Evolutionary conservation across 495 filamentous ascomycete genomes (phyloP).

Genomic region (Daldinia childiae): DNA sequence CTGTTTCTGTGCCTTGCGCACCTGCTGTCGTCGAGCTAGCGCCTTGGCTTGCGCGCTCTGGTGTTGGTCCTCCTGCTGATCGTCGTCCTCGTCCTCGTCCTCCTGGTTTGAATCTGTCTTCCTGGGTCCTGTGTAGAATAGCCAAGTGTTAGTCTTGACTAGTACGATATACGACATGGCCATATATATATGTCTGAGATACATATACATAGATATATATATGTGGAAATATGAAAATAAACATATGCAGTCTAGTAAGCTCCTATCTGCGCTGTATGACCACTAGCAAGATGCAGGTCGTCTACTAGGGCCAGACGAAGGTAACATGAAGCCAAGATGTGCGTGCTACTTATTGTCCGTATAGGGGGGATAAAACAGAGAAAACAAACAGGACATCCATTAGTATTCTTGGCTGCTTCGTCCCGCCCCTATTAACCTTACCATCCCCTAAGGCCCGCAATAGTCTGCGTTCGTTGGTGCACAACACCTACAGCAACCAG

Average conservation of each 20-base stretch:
- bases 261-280: background rate
- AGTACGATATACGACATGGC: background rate
- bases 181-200: background rate
- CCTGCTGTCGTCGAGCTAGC: slow-evolving; percentile 57
- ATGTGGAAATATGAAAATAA: background rate
- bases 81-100: too few relatives aligned
- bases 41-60: slow-evolving; percentile 43
- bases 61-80: slow-evolving; percentile 3
- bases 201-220: background rate
- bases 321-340: background rate
- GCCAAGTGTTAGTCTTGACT: slow-evolving; percentile 20
- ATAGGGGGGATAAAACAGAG: background rate
- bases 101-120: slow-evolving; percentile 6
- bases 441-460: background rate
- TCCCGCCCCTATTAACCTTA: background rate
- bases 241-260: background rate
- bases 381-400: background rate
- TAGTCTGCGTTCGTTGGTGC: background rate
- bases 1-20: slow-evolving; percentile 61
- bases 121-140: slow-evolving; percentile 24
- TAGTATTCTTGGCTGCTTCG: background rate
- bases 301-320: background rate
- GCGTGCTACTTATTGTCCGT: background rate
- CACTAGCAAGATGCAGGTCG: background rate
- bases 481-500: background rate